Evolutionary conservation across 2,329 filamentous ascomycete species (phyloP).

Genomic region (Emydomyces testavorans): DNA sequence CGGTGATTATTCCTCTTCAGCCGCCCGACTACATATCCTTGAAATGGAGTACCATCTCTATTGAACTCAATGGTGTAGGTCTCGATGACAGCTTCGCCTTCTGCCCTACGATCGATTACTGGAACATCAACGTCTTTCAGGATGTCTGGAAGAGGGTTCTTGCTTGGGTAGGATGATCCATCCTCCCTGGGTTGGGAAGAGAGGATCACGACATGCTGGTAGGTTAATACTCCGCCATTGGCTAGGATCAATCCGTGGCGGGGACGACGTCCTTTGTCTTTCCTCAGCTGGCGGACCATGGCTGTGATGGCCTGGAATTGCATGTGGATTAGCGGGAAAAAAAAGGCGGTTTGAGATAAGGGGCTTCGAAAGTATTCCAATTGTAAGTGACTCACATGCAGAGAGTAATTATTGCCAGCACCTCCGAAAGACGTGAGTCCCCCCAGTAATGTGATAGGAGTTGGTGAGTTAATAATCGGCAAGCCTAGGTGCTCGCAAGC

Average conservation of each 20-base stretch:
- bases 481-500: conserved; percentile 50
- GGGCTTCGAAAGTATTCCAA: not conserved
- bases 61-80: conserved; percentile 51
- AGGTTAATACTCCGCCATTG: conserved; percentile 55
- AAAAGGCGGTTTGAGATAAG: not conserved
- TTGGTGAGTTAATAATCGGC: conserved; percentile 35
- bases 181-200: conserved; percentile 37
- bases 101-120: conserved; percentile 31
- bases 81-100: conserved; percentile 45
- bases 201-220: conserved; percentile 52
- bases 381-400: conserved; percentile 42
- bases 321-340: not conserved
- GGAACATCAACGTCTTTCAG: conserved; percentile 34
- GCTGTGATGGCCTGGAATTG: conserved; percentile 45
- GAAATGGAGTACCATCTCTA: conserved; percentile 39
- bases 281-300: conserved; percentile 45
- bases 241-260: conserved; percentile 49
- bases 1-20: conserved; percentile 38
- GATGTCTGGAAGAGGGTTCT: conserved; percentile 37
- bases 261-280: conserved; percentile 26
- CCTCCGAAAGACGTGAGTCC: conserved; percentile 59
- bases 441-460: conserved; percentile 51
- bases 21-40: conserved; percentile 44
- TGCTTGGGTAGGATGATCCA: conserved; percentile 36
- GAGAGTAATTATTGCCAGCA: conserved; percentile 59